Evolutionary conservation across 164 flowering plant genomes (phyloP), one percentile per base, ranked within the genome.

Genomic region (Houttuynia cordata): DNA sequence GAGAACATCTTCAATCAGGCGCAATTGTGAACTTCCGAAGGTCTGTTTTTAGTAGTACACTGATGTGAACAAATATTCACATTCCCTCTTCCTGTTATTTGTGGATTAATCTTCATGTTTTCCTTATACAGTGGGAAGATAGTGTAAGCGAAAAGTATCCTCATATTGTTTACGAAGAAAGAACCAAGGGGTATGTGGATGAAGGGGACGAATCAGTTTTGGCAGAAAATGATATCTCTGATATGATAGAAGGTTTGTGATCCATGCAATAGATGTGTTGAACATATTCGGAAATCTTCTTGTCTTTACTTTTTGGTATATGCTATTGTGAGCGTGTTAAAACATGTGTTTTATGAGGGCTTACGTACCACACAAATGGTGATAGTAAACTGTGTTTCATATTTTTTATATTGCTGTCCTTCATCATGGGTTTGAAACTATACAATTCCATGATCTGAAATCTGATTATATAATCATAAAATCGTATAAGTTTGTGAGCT

Each of bases 1-100:
- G 99, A 81, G 96, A 70, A 93, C 99, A 66, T 79, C 99, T 70
- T 90, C 87, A 25, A 87, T 93, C 59, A 77, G 99, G 67, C 88
- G 97, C 30, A 68, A 74, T 57, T 73, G 64, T 70, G 97, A 93
- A 69, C 76, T 93, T 53, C 99, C 99, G 56, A 81, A 82, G 96
- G 99, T 93, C 54, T 47, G 47, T 61, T 50, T 53, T 58, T 18
- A 62, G 51, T 54, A 60, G 12, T 53, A 7, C 10, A 21, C 30
- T 53, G 53, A 53, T 58, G 51, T 40, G 2, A 17, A 54, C 22
- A 52, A 24, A 55, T 24, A 37, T n/a, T 21, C 53, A 57, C 45
- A 57, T 22, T 24, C 20, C 59, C 39, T 39, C 21, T 1, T 24
- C 34, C 5, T 50, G 57, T 8, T 41, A 7, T 7, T 20, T 13